Conservation (phyloP, 495 filamentous ascomycete genomes). For the Neurospora sp. region DNA sequence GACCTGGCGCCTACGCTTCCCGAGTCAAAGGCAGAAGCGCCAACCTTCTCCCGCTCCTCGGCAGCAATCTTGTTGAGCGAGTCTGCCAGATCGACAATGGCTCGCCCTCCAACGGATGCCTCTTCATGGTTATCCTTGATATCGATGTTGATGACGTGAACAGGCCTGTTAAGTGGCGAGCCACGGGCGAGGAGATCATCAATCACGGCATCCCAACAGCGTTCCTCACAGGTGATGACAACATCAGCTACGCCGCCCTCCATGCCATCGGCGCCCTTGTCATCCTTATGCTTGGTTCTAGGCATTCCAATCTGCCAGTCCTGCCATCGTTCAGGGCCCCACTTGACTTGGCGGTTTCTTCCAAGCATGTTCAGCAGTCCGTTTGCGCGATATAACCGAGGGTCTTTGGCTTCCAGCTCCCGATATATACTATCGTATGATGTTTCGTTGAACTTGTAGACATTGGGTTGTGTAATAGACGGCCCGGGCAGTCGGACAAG, state of each 20-base stretch:
- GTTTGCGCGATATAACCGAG: constrained; percentile 79
- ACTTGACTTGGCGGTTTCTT: constrained; percentile 84
- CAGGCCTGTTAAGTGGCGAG: constrained; percentile 72
- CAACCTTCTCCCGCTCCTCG: constrained; percentile 60
- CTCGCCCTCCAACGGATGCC: constrained; percentile 78
- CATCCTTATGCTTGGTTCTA: constrained; percentile 50
- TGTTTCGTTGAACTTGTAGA: constrained; percentile 92
- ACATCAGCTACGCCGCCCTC: constrained; percentile 89
- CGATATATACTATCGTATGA: constrained; percentile 89
- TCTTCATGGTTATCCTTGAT: constrained; percentile 99
- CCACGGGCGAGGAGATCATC: constrained; percentile 86
- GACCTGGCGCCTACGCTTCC: constrained; percentile 54
- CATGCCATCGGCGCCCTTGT: constrained; percentile 65
- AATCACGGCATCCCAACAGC: constrained; percentile 97
- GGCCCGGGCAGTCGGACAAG: constrained; percentile 91
- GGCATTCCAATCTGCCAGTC: constrained; percentile 90
- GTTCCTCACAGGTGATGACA: constrained; percentile 95
- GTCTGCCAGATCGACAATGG: constrained; percentile 85
- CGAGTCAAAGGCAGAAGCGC: constrained; percentile 54
- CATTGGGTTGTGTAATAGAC: constrained; percentile 83
- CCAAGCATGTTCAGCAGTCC: constrained; percentile 93
- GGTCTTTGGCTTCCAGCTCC: constrained; percentile 76
- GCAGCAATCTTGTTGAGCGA: constrained; percentile 72
- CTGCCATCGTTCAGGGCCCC: constrained; percentile 94
- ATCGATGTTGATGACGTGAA: constrained; percentile 96